Conservation (phyloP, 495 filamentous ascomycete genomes). For the Elasticomyces elasticus region DNA sequence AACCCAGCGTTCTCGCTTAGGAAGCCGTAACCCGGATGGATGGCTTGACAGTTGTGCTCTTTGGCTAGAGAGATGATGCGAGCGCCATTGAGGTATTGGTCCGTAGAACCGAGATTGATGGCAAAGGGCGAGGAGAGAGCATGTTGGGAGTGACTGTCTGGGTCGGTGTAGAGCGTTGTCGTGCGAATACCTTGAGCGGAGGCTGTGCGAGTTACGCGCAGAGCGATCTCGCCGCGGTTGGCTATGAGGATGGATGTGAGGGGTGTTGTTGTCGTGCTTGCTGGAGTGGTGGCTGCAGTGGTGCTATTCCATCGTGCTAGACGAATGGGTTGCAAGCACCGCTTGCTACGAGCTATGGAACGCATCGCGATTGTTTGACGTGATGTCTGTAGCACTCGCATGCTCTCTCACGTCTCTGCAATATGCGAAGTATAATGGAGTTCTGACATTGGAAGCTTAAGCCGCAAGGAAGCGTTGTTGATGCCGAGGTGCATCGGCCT, state of each 20-base stretch:
- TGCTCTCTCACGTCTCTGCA: background rate
- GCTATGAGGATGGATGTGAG: constrained; percentile 79
- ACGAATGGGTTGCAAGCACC: background rate
- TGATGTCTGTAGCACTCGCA: background rate
- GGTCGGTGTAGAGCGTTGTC: constrained; percentile 90
- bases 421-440: background rate
- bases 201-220: constrained; percentile 82
- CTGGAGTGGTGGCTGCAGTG: background rate
- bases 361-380: background rate
- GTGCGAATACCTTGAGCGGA: constrained; percentile 81
- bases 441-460: constrained; percentile 7
- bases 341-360: background rate
- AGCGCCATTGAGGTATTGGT: constrained; percentile 85
- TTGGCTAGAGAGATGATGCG: constrained; percentile 83
- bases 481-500: background rate
- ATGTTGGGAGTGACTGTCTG: constrained; percentile 80
- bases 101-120: constrained; percentile 68
- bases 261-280: background rate
- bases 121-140: constrained; percentile 72
- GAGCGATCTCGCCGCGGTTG: constrained; percentile 92
- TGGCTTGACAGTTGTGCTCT: constrained; percentile 69
- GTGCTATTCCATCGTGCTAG: constrained; percentile 15
- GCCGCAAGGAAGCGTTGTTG: background rate
- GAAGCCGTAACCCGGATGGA: constrained; percentile 97
- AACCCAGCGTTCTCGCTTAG: constrained; percentile 87